Evolutionary conservation across 345 rosid species (phyloP).

Genomic region (Kernera saxatilis): DNA sequence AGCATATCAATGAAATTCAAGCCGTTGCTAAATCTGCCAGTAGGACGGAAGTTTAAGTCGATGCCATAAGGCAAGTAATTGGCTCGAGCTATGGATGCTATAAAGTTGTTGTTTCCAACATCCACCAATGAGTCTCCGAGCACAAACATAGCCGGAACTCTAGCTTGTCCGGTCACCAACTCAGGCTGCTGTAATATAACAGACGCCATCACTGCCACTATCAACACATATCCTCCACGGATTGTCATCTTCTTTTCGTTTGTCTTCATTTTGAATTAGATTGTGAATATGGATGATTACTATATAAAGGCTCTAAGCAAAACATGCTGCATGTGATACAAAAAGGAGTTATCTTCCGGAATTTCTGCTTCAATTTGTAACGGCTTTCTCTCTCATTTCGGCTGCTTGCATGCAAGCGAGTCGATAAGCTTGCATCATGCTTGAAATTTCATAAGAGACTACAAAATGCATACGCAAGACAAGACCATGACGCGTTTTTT

Average conservation of each 20-base stretch:
- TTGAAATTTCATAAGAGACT: neutral
- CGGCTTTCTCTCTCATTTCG: conserved; percentile 11
- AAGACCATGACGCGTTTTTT: conserved; percentile 12
- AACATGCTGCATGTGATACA: conserved; percentile 26
- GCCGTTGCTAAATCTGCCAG: conserved; percentile 81
- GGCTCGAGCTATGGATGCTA: conserved; percentile 55
- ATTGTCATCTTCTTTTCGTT: conserved; percentile 6
- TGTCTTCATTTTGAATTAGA: neutral
- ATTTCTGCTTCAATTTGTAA: conserved; percentile 19
- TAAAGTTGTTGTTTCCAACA: conserved; percentile 75
- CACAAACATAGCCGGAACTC: conserved; percentile 69
- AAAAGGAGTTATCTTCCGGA: conserved; percentile 13
- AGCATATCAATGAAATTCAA: conserved; percentile 59
- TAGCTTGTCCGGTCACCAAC: conserved; percentile 29
- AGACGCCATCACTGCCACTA: neutral
- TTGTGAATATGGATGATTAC: neutral
- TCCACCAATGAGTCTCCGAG: conserved; percentile 87
- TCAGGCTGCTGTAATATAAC: conserved; percentile 23
- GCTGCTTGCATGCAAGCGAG: conserved; percentile 13
- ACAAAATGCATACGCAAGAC: conserved; percentile 8
- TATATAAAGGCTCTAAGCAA: neutral
- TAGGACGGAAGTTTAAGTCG: conserved; percentile 60
- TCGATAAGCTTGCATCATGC: conserved; percentile 23
- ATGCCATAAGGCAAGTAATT: conserved; percentile 81
- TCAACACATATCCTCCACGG: conserved; percentile 2